Conservation (phyloP, 2,329 filamentous ascomycete genomes). For the Biscogniauxia sp. region DNA sequence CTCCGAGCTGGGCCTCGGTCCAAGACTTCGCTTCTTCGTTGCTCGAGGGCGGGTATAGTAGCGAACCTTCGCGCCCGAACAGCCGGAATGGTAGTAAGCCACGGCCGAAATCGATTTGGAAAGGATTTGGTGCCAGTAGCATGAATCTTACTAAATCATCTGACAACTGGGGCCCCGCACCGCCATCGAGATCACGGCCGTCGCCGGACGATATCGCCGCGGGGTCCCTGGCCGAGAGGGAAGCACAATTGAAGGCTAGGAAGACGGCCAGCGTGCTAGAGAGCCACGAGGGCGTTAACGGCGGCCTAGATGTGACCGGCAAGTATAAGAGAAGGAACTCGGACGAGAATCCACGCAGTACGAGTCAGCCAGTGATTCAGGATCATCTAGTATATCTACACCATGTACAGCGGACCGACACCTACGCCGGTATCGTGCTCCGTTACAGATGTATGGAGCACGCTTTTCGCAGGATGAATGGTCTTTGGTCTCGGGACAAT, state of each 20-base stretch:
- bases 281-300: constrained; percentile 59
- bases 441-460: constrained; percentile 85
- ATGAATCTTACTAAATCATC: constrained; percentile 26
- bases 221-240: constrained; percentile 52
- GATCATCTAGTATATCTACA: constrained; percentile 90
- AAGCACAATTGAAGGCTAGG: constrained; percentile 53
- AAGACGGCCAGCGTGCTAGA: constrained; percentile 60
- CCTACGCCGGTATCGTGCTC: constrained; percentile 85
- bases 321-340: constrained; percentile 66
- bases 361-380: constrained; percentile 58
- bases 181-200: constrained; percentile 39
- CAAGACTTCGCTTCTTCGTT: constrained; percentile 52
- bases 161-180: constrained; percentile 50
- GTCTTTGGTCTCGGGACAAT: constrained; percentile 91
- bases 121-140: constrained; percentile 24
- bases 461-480: constrained; percentile 80
- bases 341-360: constrained; percentile 51
- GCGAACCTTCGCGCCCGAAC: constrained; percentile 32
- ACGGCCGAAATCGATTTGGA: constrained; percentile 31
- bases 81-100: constrained; percentile 31
- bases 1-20: constrained; percentile 54
- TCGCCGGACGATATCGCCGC: constrained; percentile 49
- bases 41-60: constrained; percentile 35
- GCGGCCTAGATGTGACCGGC: constrained; percentile 53
- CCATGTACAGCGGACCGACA: constrained; percentile 77